Conservation (phyloP, 441 rosid species). For the Pelargonium cotyledonis region DNA sequence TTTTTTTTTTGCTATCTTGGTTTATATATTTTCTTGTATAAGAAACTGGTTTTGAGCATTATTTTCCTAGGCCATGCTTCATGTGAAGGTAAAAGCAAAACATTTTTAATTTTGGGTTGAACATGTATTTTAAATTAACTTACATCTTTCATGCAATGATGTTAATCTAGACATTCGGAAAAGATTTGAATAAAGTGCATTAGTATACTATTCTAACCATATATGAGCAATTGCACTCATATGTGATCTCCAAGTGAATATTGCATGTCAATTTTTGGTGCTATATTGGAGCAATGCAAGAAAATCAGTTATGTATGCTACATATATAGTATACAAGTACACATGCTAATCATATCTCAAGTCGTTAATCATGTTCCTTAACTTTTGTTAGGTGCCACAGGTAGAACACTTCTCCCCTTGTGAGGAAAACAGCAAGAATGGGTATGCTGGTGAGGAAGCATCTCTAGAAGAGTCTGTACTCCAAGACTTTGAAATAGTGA, state of each 20-base stretch:
- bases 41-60: not conserved
- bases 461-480: slow-evolving; percentile 56
- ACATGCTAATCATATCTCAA: not conserved
- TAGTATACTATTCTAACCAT: not conserved
- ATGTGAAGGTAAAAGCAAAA: too few species aligned
- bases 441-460: slow-evolving; percentile 24
- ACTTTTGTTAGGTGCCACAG: not conserved
- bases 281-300: not conserved
- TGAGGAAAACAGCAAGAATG: slow-evolving; percentile 20
- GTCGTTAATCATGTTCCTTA: not conserved
- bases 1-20: not conserved
- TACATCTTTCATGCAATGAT: not conserved
- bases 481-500: slow-evolving; percentile 61
- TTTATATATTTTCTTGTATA: not conserved
- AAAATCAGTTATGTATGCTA: too few species aligned
- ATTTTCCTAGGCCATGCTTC: not conserved
- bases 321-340: too few species aligned
- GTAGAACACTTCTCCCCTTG: slow-evolving; percentile 14
- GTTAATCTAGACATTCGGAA: not conserved
- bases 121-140: not conserved
- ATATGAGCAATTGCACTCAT: too few species aligned
- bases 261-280: not conserved
- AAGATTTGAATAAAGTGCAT: not conserved
- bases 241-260: not conserved
- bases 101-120: too few species aligned